Conservation (phyloP, 495 filamentous ascomycete genomes). For the Tuber borchii region DNA sequence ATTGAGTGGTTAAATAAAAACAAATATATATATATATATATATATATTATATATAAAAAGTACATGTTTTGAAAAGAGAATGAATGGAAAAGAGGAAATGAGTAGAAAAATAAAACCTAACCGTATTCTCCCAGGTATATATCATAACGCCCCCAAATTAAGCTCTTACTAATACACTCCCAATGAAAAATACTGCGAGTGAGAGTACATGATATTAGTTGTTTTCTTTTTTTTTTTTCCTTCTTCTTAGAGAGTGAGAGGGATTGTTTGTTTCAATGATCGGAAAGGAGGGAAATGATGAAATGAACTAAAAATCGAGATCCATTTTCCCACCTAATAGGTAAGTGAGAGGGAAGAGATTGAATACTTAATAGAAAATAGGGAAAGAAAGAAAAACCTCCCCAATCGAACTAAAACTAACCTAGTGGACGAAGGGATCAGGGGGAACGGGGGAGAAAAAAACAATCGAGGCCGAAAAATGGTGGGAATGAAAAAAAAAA, state of each 20-base stretch:
- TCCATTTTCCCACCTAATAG: not conserved
- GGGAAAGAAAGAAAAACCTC: not conserved
- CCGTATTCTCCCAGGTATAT: not conserved
- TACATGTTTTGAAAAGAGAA: not conserved
- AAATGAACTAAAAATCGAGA: not conserved
- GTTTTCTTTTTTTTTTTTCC: not conserved
- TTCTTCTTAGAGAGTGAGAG: not conserved
- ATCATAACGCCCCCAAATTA: not conserved
- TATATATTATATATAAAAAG: not conserved
- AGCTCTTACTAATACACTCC: not conserved
- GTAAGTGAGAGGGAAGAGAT: not conserved
- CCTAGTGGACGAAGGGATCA: not conserved
- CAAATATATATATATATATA: not conserved
- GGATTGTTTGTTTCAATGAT: not conserved
- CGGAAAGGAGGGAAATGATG: not conserved
- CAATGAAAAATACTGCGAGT: not conserved
- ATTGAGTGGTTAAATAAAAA: not conserved
- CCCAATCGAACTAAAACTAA: not conserved
- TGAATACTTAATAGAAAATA: slow-evolving; percentile 4
- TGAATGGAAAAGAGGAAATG: slow-evolving; percentile 1
- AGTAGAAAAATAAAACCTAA: not conserved
- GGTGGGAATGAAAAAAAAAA: not conserved
- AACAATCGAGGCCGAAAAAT: not conserved
- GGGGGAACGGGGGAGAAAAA: not conserved
- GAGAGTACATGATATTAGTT: not conserved